Conservation (phyloP, 768 basidiomycete genomes). For the Kwoniella sp. region DNA sequence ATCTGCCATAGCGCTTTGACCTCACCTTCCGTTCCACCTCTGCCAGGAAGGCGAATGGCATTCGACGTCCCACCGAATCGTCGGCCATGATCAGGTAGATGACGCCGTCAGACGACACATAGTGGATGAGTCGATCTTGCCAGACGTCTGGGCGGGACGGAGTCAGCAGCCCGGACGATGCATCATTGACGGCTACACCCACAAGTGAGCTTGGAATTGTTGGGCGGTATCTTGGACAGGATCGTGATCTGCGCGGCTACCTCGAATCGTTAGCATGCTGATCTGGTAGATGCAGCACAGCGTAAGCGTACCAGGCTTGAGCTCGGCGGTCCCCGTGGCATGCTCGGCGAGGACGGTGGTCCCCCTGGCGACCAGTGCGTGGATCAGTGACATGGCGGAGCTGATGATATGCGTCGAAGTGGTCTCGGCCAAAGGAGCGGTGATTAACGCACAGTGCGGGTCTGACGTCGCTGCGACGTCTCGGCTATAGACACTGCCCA, state of each 20-base stretch:
- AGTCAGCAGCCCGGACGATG: not conserved
- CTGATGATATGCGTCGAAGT: too few species aligned
- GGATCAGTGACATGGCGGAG: slow-evolving; percentile 58
- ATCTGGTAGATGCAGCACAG: not conserved
- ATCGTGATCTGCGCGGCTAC: slow-evolving; percentile 59
- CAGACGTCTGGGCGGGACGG: slow-evolving; percentile 39
- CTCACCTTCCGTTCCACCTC: slow-evolving; percentile 65
- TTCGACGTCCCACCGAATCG: slow-evolving; percentile 80
- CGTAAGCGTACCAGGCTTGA: slow-evolving; percentile 68
- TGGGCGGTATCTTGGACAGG: slow-evolving; percentile 89
- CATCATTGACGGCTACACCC: slow-evolving; percentile 15
- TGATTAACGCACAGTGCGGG: too few species aligned
- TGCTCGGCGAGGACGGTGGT: slow-evolving; percentile 83
- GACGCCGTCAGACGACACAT: slow-evolving; percentile 80
- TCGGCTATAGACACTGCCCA: too few species aligned
- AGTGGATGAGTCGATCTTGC: slow-evolving; percentile 83
- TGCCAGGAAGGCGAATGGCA: slow-evolving; percentile 88
- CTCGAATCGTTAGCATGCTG: not conserved
- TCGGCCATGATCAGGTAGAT: slow-evolving; percentile 92
- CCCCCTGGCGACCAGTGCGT: slow-evolving; percentile 74
- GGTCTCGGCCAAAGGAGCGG: too few species aligned
- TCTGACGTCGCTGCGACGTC: too few species aligned
- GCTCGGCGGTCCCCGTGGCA: slow-evolving; percentile 72
- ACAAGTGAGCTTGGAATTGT: slow-evolving; percentile 61
- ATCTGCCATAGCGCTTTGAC: too few species aligned